Evolutionary conservation across 2,329 filamentous ascomycete genomes (phyloP).

Genomic region (Claviceps digitariae): DNA sequence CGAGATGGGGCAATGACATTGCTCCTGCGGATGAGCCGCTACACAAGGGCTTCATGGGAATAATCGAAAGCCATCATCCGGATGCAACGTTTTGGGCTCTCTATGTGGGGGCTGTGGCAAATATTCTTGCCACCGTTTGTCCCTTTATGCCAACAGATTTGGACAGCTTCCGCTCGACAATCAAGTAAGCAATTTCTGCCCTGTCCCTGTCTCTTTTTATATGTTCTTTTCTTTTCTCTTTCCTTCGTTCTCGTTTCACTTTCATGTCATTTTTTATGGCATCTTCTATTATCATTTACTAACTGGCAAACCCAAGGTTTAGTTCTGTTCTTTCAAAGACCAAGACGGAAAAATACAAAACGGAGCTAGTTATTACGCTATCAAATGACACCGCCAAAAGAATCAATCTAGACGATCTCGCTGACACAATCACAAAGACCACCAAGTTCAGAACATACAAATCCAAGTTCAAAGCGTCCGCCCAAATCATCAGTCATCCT

Average conservation of each 20-base stretch:
- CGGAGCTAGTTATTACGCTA: constrained; percentile 24
- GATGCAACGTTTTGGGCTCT: constrained; percentile 38
- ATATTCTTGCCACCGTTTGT: constrained; percentile 27
- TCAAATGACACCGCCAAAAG: constrained; percentile 15
- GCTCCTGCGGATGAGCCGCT: constrained; percentile 33
- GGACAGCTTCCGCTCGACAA: constrained; percentile 19
- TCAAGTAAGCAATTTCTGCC: constrained; percentile 21
- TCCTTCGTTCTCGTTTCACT: not conserved
- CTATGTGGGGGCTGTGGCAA: constrained; percentile 36
- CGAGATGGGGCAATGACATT: constrained; percentile 57
- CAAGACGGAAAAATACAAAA: constrained; percentile 20
- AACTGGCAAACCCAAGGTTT: not conserved
- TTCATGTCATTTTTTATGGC: not conserved
- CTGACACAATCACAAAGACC: constrained; percentile 19
- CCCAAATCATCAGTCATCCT: constrained; percentile 15
- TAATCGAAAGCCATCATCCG: constrained; percentile 24
- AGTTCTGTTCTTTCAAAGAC: not conserved
- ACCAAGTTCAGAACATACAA: constrained; percentile 20
- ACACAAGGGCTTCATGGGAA: constrained; percentile 25
- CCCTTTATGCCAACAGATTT: constrained; percentile 26
- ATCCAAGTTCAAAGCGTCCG: constrained; percentile 20
- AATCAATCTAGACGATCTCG: constrained; percentile 20
- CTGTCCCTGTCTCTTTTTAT: not conserved
- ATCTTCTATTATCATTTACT: not conserved
- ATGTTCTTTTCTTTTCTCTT: no score